These are phyloP conservation scores for Trichoderma pleuroti DNA, from an alignment of 2,329 filamentous ascomycete genomes.

Conservation along the genomic window DNA sequence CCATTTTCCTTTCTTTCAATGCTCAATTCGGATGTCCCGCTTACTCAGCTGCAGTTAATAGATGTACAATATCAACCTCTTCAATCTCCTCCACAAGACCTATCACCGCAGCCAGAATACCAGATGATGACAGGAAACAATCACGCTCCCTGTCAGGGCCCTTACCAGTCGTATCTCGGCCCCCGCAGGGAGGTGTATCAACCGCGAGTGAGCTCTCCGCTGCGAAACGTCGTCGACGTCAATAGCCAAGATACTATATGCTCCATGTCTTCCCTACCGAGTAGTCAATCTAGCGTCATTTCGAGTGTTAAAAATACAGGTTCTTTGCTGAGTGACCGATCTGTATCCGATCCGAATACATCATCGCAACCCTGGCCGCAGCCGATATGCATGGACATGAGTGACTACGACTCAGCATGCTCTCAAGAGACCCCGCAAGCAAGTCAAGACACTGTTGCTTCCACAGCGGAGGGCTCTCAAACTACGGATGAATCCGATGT, in stretches of 20 bases:
- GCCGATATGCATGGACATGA: neutral
- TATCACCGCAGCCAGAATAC: neutral
- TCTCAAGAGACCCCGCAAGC: neutral
- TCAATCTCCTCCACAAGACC: neutral
- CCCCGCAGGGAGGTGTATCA: slow-evolving; percentile 16
- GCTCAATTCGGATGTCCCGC: slow-evolving; percentile 12
- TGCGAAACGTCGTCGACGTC: slow-evolving; percentile 24
- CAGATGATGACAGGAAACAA: neutral
- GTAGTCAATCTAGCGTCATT: neutral
- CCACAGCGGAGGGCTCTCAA: neutral
- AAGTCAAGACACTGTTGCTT: neutral
- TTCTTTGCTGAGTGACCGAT: neutral
- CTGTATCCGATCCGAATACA: neutral
- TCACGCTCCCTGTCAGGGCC: slow-evolving; percentile 23
- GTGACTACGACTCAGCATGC: neutral
- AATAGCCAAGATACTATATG: neutral
- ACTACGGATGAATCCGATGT: neutral
- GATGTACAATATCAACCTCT: neutral
- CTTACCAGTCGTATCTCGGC: slow-evolving; percentile 25
- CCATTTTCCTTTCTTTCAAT: slow-evolving; percentile 21
- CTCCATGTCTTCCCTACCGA: neutral
- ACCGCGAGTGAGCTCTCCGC: slow-evolving; percentile 30
- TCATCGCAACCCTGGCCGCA: neutral
- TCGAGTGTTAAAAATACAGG: neutral
- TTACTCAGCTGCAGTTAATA: neutral